These are phyloP conservation scores for Tolypocladium inflatum DNA, from an alignment of 2,329 filamentous ascomycete species.

Conservation along the genomic window DNA sequence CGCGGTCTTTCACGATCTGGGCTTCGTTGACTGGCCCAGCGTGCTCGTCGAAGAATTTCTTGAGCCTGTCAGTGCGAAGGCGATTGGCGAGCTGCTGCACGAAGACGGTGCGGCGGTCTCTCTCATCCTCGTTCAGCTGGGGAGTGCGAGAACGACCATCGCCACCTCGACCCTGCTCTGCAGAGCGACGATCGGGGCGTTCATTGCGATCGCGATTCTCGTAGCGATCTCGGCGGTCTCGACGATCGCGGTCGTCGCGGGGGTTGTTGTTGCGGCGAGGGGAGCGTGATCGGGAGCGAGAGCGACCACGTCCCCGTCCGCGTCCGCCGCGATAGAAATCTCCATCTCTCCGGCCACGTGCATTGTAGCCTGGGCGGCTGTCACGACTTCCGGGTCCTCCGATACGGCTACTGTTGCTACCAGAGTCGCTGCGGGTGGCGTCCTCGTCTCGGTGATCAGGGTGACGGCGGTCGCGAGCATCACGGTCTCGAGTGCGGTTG, in stretches of 20 bases:
- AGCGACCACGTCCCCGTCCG: constrained; percentile 46
- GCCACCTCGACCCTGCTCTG: constrained; percentile 44
- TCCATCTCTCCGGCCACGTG: constrained; percentile 63
- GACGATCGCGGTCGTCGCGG: constrained; percentile 40
- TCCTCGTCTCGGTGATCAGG: constrained; percentile 45
- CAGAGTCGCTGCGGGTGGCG: constrained; percentile 65
- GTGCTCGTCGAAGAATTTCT: constrained; percentile 92
- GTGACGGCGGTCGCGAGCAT: constrained; percentile 31
- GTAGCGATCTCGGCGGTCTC: constrained; percentile 39
- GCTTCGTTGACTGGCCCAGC: constrained; percentile 92
- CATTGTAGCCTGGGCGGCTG: constrained; percentile 57
- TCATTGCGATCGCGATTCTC: constrained; percentile 40
- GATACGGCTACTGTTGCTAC: constrained; percentile 74
- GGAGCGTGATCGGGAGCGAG: constrained; percentile 63
- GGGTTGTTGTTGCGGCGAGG: constrained; percentile 53
- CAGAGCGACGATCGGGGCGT: constrained; percentile 40
- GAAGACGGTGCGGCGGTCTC: constrained; percentile 93
- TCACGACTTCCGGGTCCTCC: constrained; percentile 64
- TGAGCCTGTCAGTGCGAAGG: constrained; percentile 83
- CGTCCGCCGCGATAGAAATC: constrained; percentile 53
- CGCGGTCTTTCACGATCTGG: constrained; percentile 96
- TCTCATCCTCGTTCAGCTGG: constrained; percentile 85
- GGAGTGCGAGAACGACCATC: constrained; percentile 45
- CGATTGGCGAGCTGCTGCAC: constrained; percentile 96
- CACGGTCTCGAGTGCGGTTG: constrained; percentile 46